Conservation (phyloP, 2,329 filamentous ascomycete species). For the Cladophialophora psammophila region DNA sequence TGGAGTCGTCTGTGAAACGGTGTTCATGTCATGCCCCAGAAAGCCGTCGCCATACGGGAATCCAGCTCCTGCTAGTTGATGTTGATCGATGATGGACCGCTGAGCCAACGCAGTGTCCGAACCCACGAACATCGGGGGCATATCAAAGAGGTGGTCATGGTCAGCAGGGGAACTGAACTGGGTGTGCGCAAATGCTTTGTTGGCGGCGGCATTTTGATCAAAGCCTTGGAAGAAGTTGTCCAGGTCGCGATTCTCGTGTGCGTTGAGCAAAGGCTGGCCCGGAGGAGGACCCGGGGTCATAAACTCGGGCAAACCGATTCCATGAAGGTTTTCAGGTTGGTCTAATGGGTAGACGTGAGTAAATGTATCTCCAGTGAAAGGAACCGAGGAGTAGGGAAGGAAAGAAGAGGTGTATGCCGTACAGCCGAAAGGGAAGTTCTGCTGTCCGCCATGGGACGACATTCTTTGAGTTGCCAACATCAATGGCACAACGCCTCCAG, state of each 20-base stretch:
- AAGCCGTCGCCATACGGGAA: constrained; percentile 30
- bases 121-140: constrained; percentile 39
- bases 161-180: constrained; percentile 32
- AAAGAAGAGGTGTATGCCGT: constrained; percentile 23
- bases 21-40: constrained; percentile 28
- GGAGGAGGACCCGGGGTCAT: constrained; percentile 38
- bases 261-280: constrained; percentile 40
- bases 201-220: constrained; percentile 34
- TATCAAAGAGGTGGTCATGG: constrained; percentile 35
- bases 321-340: constrained; percentile 39
- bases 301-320: constrained; percentile 38
- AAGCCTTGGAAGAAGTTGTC: constrained; percentile 41
- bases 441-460: constrained; percentile 41
- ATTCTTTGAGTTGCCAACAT: constrained; percentile 41
- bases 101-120: constrained; percentile 36
- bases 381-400: not conserved
- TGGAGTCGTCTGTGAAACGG: constrained; percentile 19
- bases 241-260: constrained; percentile 38
- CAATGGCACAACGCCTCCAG: constrained; percentile 25
- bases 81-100: constrained; percentile 29
- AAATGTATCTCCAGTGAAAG: constrained; percentile 9
- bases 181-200: constrained; percentile 23
- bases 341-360: constrained; percentile 33
- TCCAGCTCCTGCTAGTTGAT: constrained; percentile 29
- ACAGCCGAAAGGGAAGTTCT: constrained; percentile 41